Evolutionary conservation across 2,329 filamentous ascomycete genomes (phyloP), one percentile per base, ranked within the genome.

Genomic region (Aspergillus puulaauensis): DNA sequence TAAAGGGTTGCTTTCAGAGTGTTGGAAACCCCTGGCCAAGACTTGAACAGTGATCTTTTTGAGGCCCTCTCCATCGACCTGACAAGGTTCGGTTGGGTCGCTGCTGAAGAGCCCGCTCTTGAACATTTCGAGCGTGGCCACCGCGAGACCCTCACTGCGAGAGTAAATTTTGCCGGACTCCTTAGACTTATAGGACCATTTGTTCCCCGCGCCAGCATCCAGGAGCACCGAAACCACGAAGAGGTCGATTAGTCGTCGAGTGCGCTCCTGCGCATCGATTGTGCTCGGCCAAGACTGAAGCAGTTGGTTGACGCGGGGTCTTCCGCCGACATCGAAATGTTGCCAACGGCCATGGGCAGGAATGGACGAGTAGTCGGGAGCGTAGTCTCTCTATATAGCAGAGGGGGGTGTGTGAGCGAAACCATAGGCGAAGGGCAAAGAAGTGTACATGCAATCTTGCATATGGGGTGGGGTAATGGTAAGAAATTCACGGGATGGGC

Each of bases 141-240:
- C 87, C 8, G 93, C 93, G 55, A 97, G 82, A 8, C 93, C 93
- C 74, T 97, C 95, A 60, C 92, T 96, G 51, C 95, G 86, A 52
- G 86, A 83, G 75, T 93, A 98, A 41, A 89, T 75, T 61, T 87
- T 89, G 56, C 90, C 91, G 63, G 92, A 96, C 70, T 96, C 92
- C 62, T 88, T 88, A 71, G 91, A 96, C 79, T 90, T 95, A 79
- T 96, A 99, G 65, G 87, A 88, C 95, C 95, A 99, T 64, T 86
- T 83, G 3, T 87, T 93, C 41, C 95, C 95, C 2, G 95, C 92
- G 41, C 95, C 95, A 4, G 95, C 83, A 61, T 86, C 83, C 0
- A 86, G 73, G 35, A 86, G 75, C 3, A 86, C 83, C 0, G 84
- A 86, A 2, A 86, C 82, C 39, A 87, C 80, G 68, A 87, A 87